Evolutionary conservation across 2,329 filamentous ascomycete species (phyloP).

Genomic region (Xylariales sp.): DNA sequence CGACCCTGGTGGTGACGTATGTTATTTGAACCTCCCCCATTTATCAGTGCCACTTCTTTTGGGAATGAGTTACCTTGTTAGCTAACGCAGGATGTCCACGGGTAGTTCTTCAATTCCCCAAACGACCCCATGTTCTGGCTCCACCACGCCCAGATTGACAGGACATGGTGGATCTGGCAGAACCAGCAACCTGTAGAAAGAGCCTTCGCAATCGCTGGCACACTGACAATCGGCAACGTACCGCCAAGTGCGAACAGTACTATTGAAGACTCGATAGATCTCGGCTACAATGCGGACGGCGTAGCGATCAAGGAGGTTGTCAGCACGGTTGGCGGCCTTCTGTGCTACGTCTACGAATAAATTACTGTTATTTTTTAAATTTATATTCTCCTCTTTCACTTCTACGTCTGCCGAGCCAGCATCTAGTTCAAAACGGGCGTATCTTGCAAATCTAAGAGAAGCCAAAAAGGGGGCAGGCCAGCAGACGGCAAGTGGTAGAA

Average conservation of each 20-base stretch:
- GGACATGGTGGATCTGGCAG: conserved; percentile 22
- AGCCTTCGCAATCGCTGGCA: conserved; percentile 14
- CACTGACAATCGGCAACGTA: conserved; percentile 15
- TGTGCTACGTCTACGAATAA: conserved; percentile 9
- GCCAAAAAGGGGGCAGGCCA: too few species aligned
- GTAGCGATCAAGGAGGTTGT: conserved; percentile 7
- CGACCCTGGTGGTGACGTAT: conserved; percentile 25
- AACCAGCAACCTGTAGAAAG: conserved; percentile 14
- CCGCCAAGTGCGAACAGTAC: conserved; percentile 17
- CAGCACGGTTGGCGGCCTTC: conserved; percentile 6
- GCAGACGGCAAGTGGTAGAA: too few species aligned
- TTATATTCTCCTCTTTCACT: too few species aligned
- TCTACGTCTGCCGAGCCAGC: too few species aligned
- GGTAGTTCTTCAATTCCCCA: conserved; percentile 7
- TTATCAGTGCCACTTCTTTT: conserved; percentile 1
- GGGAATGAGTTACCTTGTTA: too few species aligned
- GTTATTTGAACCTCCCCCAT: too few species aligned
- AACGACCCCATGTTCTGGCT: conserved; percentile 9
- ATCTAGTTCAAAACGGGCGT: too few species aligned
- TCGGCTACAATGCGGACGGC: conserved; percentile 7
- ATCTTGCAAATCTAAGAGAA: too few species aligned
- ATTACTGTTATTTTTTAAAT: neutral
- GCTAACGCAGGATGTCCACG: too few species aligned
- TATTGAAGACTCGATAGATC: conserved; percentile 17
- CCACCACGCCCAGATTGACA: conserved; percentile 13